Conservation (phyloP, 2,329 filamentous ascomycete species). For the Tympanopsis confertula region DNA sequence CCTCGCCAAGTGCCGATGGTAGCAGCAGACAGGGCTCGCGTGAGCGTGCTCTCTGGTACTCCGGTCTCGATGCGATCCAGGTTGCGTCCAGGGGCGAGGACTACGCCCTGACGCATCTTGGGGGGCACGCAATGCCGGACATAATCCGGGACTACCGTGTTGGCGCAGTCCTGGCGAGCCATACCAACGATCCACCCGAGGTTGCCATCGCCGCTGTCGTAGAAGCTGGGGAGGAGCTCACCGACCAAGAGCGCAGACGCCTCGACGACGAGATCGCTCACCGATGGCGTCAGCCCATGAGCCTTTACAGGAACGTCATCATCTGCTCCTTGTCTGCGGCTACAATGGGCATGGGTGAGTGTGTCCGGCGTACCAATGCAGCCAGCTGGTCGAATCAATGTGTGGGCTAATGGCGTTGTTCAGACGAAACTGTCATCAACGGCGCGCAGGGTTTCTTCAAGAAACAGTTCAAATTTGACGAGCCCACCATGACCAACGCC, state of each 20-base stretch:
- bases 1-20: too few relatives aligned
- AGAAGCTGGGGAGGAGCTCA: slow-evolving; percentile 17
- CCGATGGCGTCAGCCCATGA: slow-evolving; percentile 41
- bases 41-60: too few relatives aligned
- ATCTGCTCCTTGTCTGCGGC: slow-evolving; percentile 41
- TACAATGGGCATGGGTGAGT: slow-evolving; percentile 27
- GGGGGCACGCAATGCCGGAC: background rate
- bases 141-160: background rate
- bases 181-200: background rate
- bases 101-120: background rate
- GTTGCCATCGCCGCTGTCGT: slow-evolving; percentile 11
- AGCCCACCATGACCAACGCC: slow-evolving; percentile 23
- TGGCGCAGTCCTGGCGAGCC: background rate
- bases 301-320: slow-evolving; percentile 37
- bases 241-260: background rate
- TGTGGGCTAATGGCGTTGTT: too few relatives aligned
- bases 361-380: slow-evolving; percentile 32
- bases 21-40: too few relatives aligned
- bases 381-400: too few relatives aligned
- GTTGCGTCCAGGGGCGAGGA: too few relatives aligned
- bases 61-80: too few relatives aligned
- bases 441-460: slow-evolving; percentile 36
- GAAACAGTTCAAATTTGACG: slow-evolving; percentile 32
- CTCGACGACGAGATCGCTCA: slow-evolving; percentile 29
- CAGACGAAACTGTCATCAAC: slow-evolving; percentile 39